Evolutionary conservation across 2,329 filamentous ascomycete species (phyloP).

Genomic region (Atkinsonella hypoxylon): DNA sequence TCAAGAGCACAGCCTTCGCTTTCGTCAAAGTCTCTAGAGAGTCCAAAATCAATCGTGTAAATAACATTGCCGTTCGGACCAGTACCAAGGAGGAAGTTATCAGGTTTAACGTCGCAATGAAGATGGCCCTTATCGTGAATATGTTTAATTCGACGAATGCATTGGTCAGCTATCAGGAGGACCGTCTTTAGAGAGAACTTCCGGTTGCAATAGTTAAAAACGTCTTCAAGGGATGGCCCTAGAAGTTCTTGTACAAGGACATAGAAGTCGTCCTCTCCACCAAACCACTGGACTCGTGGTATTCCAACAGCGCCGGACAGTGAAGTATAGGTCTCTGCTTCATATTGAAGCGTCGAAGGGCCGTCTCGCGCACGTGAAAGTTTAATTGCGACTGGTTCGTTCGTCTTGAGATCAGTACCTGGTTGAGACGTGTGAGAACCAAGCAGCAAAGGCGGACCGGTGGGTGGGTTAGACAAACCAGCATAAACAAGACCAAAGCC

Average conservation of each 20-base stretch:
- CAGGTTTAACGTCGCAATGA: conserved; percentile 98
- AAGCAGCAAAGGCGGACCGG: no score
- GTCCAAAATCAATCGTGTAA: conserved; percentile 97
- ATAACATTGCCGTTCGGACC: conserved; percentile 98
- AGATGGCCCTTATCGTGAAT: conserved; percentile 99
- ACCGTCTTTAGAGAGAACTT: conserved; percentile 99
- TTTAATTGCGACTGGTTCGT: conserved; percentile 99
- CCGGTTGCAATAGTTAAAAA: conserved; percentile 99
- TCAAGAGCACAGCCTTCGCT: neutral
- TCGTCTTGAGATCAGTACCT: conserved; percentile 98
- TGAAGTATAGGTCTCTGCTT: conserved; percentile 80
- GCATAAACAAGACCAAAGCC: conserved; percentile 4
- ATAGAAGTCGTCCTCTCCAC: conserved; percentile 98
- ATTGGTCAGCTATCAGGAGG: conserved; percentile 86
- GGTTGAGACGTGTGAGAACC: conserved; percentile 27
- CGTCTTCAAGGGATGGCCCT: conserved; percentile 87
- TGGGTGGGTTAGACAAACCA: neutral
- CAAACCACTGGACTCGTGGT: conserved; percentile 97
- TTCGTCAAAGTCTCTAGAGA: conserved; percentile 38
- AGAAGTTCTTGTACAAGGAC: conserved; percentile 98
- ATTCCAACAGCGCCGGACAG: conserved; percentile 96
- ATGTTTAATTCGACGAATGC: conserved; percentile 98
- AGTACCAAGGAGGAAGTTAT: conserved; percentile 99
- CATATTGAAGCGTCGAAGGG: conserved; percentile 96
- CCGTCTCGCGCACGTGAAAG: conserved; percentile 98